phyloP scores from a whole-genome alignment of 805 yeast species.

The Blastobotrys peoriensis region DNA sequence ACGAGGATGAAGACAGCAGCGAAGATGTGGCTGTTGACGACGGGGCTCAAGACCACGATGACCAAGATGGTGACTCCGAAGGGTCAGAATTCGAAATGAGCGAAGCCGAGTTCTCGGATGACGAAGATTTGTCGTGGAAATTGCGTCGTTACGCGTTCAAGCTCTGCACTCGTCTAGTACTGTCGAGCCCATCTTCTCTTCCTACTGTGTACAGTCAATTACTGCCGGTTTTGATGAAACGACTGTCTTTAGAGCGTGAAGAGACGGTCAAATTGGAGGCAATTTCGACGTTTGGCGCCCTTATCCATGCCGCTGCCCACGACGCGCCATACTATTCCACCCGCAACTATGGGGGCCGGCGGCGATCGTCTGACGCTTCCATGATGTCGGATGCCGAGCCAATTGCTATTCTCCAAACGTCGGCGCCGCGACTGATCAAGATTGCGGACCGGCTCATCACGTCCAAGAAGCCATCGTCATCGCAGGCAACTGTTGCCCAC shows the following conservation, averaged over 20 bases:
- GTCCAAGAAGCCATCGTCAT: conserved; percentile 4
- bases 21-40: conserved; percentile 24
- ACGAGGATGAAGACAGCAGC: conserved; percentile 14
- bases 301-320: conserved; percentile 37
- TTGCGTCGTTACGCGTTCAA: conserved; percentile 49
- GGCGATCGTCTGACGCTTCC: conserved; percentile 26
- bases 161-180: conserved; percentile 37
- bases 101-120: conserved; percentile 34
- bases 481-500: conserved; percentile 7
- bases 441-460: conserved; percentile 8
- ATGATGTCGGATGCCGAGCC: conserved; percentile 24
- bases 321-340: conserved; percentile 34
- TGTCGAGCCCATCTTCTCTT: conserved; percentile 34
- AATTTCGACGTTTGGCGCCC: conserved; percentile 38
- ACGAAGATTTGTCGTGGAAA: conserved; percentile 57
- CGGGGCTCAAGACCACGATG: conserved; percentile 8
- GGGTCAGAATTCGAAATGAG: conserved; percentile 34
- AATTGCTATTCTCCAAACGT: conserved; percentile 5
- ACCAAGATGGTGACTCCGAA: conserved; percentile 33
- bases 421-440: conserved; percentile 1
- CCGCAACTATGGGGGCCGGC: conserved; percentile 14
- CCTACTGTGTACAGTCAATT: conserved; percentile 26
- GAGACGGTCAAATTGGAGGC: conserved; percentile 47
- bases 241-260: conserved; percentile 25
- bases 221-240: conserved; percentile 40